Evolutionary conservation across 2,329 filamentous ascomycete species (phyloP).

Genomic region (Dactylonectria estremocensis): DNA sequence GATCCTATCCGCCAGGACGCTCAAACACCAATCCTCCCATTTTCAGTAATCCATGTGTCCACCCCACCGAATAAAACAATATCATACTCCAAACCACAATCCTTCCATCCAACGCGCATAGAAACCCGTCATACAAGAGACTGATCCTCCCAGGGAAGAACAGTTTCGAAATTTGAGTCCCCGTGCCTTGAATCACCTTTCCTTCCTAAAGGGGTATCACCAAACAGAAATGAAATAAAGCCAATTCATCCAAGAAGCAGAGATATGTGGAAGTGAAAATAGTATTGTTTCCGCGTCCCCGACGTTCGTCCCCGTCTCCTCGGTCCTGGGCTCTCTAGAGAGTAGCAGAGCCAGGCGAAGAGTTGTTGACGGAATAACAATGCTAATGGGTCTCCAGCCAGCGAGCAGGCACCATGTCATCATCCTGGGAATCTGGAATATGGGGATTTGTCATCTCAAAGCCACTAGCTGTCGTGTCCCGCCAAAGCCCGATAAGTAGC

Average conservation of each 20-base stretch:
- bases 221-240: constrained; percentile 51
- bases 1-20: constrained; percentile 35
- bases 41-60: constrained; percentile 41
- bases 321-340: constrained; percentile 38
- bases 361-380: constrained; percentile 45
- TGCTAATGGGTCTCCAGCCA: constrained; percentile 43
- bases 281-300: constrained; percentile 44
- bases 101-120: constrained; percentile 39
- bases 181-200: constrained; percentile 39
- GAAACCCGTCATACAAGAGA: not conserved
- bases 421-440: constrained; percentile 20
- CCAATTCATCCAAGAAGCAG: constrained; percentile 43
- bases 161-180: not conserved
- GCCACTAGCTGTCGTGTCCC: constrained; percentile 29
- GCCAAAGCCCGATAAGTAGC: constrained; percentile 35
- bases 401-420: constrained; percentile 36
- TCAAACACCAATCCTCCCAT: constrained; percentile 46
- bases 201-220: constrained; percentile 54
- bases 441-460: constrained; percentile 46
- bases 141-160: constrained; percentile 3
- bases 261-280: constrained; percentile 43
- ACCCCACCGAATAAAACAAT: constrained; percentile 49
- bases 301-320: constrained; percentile 45
- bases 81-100: constrained; percentile 51
- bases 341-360: constrained; percentile 46